A percentile compares a stretch with the other conserved stretches of the same genome.
These are phyloP conservation scores for Apiosordaria backusii DNA, from an alignment of 495 filamentous ascomycete species.

Conservation along the genomic window DNA sequence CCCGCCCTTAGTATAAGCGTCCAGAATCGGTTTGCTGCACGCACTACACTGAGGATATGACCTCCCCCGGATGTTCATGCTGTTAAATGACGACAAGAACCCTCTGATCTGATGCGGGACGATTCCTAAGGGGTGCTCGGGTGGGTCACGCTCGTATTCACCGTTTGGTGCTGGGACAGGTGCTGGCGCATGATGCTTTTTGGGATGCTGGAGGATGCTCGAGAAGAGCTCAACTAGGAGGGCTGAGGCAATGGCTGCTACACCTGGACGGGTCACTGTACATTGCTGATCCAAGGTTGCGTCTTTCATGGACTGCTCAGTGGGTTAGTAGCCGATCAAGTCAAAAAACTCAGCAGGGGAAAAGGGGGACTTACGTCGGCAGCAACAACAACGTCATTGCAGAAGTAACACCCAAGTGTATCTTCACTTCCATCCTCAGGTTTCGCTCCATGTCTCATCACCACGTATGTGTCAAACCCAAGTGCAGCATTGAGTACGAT, in stretches of 20 bases:
- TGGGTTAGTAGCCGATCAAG: slow-evolving; percentile 40
- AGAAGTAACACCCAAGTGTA: slow-evolving; percentile 94
- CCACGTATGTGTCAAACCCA: slow-evolving; percentile 94
- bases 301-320: slow-evolving; percentile 76
- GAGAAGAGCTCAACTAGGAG: slow-evolving; percentile 88
- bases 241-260: slow-evolving; percentile 87
- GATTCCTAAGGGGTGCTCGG: slow-evolving; percentile 74
- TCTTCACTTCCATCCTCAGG: slow-evolving; percentile 48
- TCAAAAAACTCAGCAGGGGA: not conserved
- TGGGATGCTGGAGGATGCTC: slow-evolving; percentile 81
- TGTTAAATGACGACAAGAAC: slow-evolving; percentile 82
- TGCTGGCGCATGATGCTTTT: slow-evolving; percentile 57
- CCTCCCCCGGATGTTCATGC: slow-evolving; percentile 72
- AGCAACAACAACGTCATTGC: slow-evolving; percentile 94
- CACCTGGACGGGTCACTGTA: slow-evolving; percentile 90
- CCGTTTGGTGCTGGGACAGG: slow-evolving; percentile 33
- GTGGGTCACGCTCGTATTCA: slow-evolving; percentile 52
- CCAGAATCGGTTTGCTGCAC: slow-evolving; percentile 73
- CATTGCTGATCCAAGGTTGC: slow-evolving; percentile 97
- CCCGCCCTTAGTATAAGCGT: slow-evolving; percentile 66
- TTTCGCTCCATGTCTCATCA: slow-evolving; percentile 85
- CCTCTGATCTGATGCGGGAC: slow-evolving; percentile 93
- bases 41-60: slow-evolving; percentile 91
- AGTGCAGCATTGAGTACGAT: slow-evolving; percentile 95
- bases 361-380: slow-evolving; percentile 69